These are phyloP conservation scores for Lenzites betulinus DNA, from an alignment of 768 basidiomycete species.

Conservation along the genomic window DNA sequence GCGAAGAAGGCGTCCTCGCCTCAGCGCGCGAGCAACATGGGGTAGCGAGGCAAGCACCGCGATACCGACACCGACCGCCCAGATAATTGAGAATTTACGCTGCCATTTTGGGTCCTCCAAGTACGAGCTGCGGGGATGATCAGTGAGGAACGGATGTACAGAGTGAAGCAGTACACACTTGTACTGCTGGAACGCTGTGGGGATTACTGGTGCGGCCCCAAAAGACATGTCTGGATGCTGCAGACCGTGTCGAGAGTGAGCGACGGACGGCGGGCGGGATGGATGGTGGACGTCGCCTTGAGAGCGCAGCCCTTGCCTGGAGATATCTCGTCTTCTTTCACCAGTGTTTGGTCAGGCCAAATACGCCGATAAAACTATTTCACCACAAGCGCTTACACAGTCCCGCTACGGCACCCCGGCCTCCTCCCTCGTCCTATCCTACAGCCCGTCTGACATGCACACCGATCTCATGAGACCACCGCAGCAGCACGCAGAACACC, in stretches of 20 bases:
- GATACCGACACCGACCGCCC: constrained; percentile 58
- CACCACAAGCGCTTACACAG: neutral
- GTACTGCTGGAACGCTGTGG: constrained; percentile 61
- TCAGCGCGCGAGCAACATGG: constrained; percentile 40
- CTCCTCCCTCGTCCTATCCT: neutral
- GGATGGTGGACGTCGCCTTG: neutral
- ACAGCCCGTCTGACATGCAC: too few species aligned
- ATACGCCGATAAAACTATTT: constrained; percentile 29
- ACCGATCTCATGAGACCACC: neutral
- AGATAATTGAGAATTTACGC: constrained; percentile 68
- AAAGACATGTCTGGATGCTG: constrained; percentile 34
- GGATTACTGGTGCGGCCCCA: constrained; percentile 61
- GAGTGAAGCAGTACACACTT: constrained; percentile 43
- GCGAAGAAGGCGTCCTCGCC: constrained; percentile 43
- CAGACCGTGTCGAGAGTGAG: neutral
- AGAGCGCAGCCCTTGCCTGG: neutral
- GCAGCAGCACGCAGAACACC: too few species aligned
- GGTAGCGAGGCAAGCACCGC: constrained; percentile 54
- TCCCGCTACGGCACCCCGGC: neutral
- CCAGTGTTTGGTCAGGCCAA: constrained; percentile 27
- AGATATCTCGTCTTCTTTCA: constrained; percentile 12
- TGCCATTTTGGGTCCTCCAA: constrained; percentile 79
- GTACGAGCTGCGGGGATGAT: constrained; percentile 58
- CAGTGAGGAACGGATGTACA: neutral
- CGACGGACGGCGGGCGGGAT: neutral